Percentiles rank a stretch among this genome's conserved stretches.
Conservation (phyloP, 164 flowering plant species). For the Euptelea pleiosperma region DNA sequence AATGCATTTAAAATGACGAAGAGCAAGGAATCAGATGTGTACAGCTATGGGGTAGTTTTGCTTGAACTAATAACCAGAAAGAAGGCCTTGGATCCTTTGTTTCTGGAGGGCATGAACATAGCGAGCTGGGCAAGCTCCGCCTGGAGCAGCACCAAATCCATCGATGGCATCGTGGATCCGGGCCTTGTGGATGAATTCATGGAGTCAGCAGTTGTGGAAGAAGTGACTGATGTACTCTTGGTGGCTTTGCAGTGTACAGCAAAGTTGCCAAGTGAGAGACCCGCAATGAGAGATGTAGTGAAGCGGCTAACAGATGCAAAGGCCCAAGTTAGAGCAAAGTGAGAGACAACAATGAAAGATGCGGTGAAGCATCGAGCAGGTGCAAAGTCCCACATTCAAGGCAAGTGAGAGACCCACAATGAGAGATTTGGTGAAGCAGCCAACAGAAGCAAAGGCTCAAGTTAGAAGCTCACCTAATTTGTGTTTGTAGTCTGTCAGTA, state of each 20-base stretch:
- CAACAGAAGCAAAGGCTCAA: too few species aligned
- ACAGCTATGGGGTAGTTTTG: constrained; percentile 78
- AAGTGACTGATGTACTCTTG: constrained; percentile 41
- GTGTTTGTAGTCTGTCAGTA: too few species aligned
- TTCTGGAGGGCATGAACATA: constrained; percentile 41
- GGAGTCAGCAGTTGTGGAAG: constrained; percentile 37
- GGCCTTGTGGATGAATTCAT: constrained; percentile 42
- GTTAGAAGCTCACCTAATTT: too few species aligned
- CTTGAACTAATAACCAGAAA: constrained; percentile 68
- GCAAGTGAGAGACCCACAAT: too few species aligned
- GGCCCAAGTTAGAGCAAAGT: too few species aligned
- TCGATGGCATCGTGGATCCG: constrained; percentile 47
- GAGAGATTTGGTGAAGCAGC: too few species aligned
- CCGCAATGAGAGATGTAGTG: constrained; percentile 72
- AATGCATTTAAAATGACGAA: constrained; percentile 51
- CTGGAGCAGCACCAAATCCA: constrained; percentile 35
- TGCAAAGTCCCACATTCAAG: too few species aligned
- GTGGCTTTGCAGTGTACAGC: constrained; percentile 68
- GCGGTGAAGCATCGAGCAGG: too few species aligned
- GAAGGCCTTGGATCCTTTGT: constrained; percentile 51
- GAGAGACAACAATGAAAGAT: too few species aligned
- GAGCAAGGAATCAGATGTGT: constrained; percentile 70
- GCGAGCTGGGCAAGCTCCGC: constrained; percentile 51
- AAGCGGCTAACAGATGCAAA: constrained; percentile 39
- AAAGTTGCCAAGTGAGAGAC: constrained; percentile 53